Evolutionary conservation across 257 asterid genomes (phyloP), one percentile per base, ranked within the genome.

Genomic region (Cordia subcordata): DNA sequence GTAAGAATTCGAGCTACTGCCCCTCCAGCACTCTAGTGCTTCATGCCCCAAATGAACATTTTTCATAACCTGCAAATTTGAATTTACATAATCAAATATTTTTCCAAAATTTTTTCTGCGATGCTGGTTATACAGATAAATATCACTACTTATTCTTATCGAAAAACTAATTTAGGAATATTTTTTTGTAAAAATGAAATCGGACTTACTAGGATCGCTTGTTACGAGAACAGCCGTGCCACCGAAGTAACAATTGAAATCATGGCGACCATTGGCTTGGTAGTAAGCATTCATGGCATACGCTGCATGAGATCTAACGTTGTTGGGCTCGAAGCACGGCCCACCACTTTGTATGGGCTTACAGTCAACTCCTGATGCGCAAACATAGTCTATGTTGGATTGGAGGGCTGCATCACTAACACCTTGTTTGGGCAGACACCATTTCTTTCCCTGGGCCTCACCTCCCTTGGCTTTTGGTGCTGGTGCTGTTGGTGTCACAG

Each of bases 241-340:
- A 8, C 14, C 8, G 60, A 82, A 77, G 61, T 72, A 64, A 42
- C 89, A 82, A 49, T 71, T 56, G 13, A 22, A 54, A 16, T 49
- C 75, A 5, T 61, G 56, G 42, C 72, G 72, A n/a, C 82, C 85
- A 12, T 69, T 49, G 62, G 75, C 57, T 53, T 82, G 85, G 58
- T 64, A 77, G 47, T 69, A 82, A 20, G 83, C 78, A 17, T 82
- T 82, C 89, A 82, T 79, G 33, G 83, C 84, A 38, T 58, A 82
- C 0, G 88, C 49, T 10, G 76, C 83, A 21, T 75, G 86, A 0
- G 76, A 70, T 40, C 68, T 61, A 1, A 77, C 68, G 1, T 58
- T 75, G 19, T 69, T 57, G 32, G 87, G 87, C 76, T 64, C 63
- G 12, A 64, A 81, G 70, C 84, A 81, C 12, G 72, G 56, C 12